Evolutionary conservation across 169 alveolate genomes (phyloP).

Genomic region (Eimeria maxima): DNA sequence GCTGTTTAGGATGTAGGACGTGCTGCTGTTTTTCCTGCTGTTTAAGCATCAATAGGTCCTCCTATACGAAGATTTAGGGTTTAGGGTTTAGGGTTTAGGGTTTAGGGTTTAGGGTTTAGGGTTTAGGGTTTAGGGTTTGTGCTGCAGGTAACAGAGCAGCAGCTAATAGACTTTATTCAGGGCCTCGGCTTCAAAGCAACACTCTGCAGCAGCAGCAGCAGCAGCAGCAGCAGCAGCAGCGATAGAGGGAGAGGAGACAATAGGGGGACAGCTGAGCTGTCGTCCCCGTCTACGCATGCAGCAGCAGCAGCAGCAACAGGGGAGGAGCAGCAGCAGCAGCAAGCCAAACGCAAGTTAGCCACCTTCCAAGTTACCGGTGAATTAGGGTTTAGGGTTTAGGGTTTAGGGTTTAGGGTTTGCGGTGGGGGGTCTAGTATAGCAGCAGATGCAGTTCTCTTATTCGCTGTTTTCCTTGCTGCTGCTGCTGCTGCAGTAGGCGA

Average conservation of each 20-base stretch:
- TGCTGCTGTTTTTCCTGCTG: neutral
- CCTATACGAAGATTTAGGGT: too few species aligned
- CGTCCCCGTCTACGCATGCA: neutral
- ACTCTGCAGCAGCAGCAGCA: too few species aligned
- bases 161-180: neutral
- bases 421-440: neutral
- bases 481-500: too few species aligned
- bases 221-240: neutral
- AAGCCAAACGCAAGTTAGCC: neutral
- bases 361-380: neutral
- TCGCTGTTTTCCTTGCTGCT: neutral
- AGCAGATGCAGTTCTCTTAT: neutral
- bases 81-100: too few species aligned
- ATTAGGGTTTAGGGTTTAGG: neutral
- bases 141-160: slow-evolving; percentile 32
- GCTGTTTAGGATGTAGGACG: neutral
- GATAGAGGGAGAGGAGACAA: neutral
- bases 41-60: neutral
- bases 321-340: neutral
- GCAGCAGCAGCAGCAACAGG: neutral
- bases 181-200: neutral
- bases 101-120: neutral
- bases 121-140: too few species aligned
- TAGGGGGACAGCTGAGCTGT: neutral
- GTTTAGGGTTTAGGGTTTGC: neutral